Percentiles rank a stretch among this genome's conserved stretches.
These are phyloP conservation scores for Hymenoscyphus linearis DNA, from an alignment of 2,329 filamentous ascomycete species.

Conservation along the genomic window DNA sequence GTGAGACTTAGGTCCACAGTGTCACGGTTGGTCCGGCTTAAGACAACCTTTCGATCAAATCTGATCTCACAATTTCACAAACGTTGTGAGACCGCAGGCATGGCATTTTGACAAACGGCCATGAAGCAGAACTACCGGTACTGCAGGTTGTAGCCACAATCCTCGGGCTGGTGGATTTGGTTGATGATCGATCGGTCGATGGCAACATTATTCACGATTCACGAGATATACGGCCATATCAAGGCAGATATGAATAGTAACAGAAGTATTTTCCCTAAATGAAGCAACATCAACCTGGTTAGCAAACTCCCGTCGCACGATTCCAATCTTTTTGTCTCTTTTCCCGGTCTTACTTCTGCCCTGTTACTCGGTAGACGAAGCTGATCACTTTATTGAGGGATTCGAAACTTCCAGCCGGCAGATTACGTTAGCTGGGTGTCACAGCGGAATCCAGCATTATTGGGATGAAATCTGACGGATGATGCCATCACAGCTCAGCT, in stretches of 20 bases:
- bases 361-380: background rate
- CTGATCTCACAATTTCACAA: background rate
- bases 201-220: background rate
- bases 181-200: background rate
- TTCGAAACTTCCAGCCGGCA: background rate
- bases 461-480: background rate
- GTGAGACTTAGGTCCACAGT: background rate
- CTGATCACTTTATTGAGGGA: background rate
- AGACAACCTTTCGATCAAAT: background rate
- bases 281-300: background rate
- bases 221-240: background rate
- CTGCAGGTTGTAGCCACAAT: background rate
- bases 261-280: background rate
- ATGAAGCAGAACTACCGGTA: background rate
- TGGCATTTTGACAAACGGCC: background rate
- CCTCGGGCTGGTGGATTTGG: background rate
- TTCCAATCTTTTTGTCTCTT: background rate
- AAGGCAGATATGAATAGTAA: background rate
- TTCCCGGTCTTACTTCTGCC: background rate
- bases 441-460: too few relatives aligned
- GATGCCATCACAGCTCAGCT: background rate
- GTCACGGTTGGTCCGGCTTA: background rate
- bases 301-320: background rate
- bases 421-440: background rate
- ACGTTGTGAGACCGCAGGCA: background rate